Evolutionary conservation across 805 yeast species (phyloP).

Genomic region (Groenewaldozyma tartarivorans): DNA sequence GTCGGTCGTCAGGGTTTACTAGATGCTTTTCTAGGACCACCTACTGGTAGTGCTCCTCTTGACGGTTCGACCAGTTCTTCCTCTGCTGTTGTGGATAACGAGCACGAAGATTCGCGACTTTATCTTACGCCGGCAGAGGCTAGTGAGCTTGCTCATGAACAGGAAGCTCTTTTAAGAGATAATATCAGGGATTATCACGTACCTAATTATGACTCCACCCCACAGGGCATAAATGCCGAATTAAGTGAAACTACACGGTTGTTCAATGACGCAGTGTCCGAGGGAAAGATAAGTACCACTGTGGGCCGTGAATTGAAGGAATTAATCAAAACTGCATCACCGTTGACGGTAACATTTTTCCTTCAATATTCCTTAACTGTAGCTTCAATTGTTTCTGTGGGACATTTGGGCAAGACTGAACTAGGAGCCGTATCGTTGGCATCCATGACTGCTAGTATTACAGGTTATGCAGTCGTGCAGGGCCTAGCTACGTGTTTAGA

Average conservation of each 20-base stretch:
- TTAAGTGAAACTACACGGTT: slow-evolving; percentile 17
- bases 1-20: slow-evolving; percentile 21
- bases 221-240: slow-evolving; percentile 7
- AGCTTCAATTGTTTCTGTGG: slow-evolving; percentile 71
- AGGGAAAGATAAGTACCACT: slow-evolving; percentile 23
- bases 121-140: slow-evolving; percentile 23
- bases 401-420: slow-evolving; percentile 72
- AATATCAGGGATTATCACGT: slow-evolving; percentile 5
- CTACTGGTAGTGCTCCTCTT: not conserved
- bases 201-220: not conserved
- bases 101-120: slow-evolving; percentile 12
- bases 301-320: slow-evolving; percentile 21
- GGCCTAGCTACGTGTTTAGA: slow-evolving; percentile 79
- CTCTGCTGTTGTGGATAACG: slow-evolving; percentile 1
- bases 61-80: not conserved
- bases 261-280: slow-evolving; percentile 24
- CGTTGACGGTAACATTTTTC: slow-evolving; percentile 60
- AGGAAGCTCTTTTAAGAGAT: slow-evolving; percentile 22
- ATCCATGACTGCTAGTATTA: slow-evolving; percentile 73
- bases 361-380: slow-evolving; percentile 65
- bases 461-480: slow-evolving; percentile 65
- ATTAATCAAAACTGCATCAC: slow-evolving; percentile 30
- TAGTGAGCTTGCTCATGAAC: slow-evolving; percentile 21
- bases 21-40: slow-evolving; percentile 10
- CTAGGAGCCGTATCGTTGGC: slow-evolving; percentile 79